Conservation (phyloP, 768 basidiomycete genomes). For the Psilocybe sp. region DNA sequence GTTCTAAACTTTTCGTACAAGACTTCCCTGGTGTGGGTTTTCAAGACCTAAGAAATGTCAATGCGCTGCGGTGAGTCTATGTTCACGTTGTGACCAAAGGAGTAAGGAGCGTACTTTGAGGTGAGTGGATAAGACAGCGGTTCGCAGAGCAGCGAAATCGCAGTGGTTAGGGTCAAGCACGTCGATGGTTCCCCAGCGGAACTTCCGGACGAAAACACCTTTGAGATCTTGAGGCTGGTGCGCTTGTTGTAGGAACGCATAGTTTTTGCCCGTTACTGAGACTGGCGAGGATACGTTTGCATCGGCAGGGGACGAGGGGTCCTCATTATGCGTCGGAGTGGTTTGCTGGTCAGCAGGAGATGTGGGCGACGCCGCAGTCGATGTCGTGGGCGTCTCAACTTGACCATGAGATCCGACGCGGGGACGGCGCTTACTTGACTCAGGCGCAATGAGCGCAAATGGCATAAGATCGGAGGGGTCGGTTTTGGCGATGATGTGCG, state of each 20-base stretch:
- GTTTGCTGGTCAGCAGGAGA: conserved; percentile 36
- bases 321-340: not conserved
- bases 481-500: conserved; percentile 58
- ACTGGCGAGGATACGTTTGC: conserved; percentile 33
- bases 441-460: conserved; percentile 79
- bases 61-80: not conserved
- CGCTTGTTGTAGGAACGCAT: conserved; percentile 38
- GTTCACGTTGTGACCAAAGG: not conserved
- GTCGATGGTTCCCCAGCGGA: conserved; percentile 87
- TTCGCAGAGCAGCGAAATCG: conserved; percentile 83
- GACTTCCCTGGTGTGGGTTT: conserved; percentile 81
- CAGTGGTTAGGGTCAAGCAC: conserved; percentile 85
- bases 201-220: conserved; percentile 75
- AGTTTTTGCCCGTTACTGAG: conserved; percentile 32
- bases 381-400: conserved; percentile 26
- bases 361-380: conserved; percentile 36
- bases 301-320: conserved; percentile 20
- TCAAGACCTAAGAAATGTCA: conserved; percentile 55
- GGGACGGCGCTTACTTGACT: conserved; percentile 42
- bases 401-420: conserved; percentile 34
- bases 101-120: conserved; percentile 58
- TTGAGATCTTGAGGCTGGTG: conserved; percentile 63
- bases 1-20: conserved; percentile 93
- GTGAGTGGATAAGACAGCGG: conserved; percentile 81
- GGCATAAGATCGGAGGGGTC: conserved; percentile 63